Conservation (phyloP, 2,329 filamentous ascomycete species). For the Chaetomiaceae sp. region DNA sequence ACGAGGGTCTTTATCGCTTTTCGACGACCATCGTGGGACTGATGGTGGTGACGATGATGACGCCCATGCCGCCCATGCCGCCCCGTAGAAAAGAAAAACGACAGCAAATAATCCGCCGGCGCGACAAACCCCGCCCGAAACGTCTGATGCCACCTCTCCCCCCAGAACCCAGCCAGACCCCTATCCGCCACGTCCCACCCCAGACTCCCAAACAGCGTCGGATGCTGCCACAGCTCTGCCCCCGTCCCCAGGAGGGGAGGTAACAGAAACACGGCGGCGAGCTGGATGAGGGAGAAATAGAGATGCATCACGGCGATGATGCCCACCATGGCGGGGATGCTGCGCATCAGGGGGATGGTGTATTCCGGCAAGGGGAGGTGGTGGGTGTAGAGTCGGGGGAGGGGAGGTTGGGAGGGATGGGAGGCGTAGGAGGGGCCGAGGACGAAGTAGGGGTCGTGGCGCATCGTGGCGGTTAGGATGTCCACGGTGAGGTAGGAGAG, state of each 20-base stretch:
- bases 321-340: slow-evolving; percentile 50
- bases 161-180: slow-evolving; percentile 79
- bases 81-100: too few relatives aligned
- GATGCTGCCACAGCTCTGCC: slow-evolving; percentile 48
- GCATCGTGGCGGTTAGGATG: slow-evolving; percentile 61
- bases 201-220: slow-evolving; percentile 52
- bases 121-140: slow-evolving; percentile 71
- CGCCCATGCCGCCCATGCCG: too few relatives aligned
- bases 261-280: slow-evolving; percentile 15
- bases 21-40: neutral
- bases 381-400: slow-evolving; percentile 43
- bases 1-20: slow-evolving; percentile 21
- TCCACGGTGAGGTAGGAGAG: slow-evolving; percentile 66
- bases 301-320: slow-evolving; percentile 58
- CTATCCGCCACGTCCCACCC: slow-evolving; percentile 50
- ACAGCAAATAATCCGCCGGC: slow-evolving; percentile 49
- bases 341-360: slow-evolving; percentile 52
- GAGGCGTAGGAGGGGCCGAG: slow-evolving; percentile 40
- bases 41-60: neutral
- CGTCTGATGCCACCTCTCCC: slow-evolving; percentile 84
- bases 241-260: slow-evolving; percentile 44
- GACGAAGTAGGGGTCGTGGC: slow-evolving; percentile 75
- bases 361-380: slow-evolving; percentile 43
- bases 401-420: slow-evolving; percentile 32
- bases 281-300: slow-evolving; percentile 48